These are phyloP conservation scores for Hanseniaspora uvarum DNA, from an alignment of 1,139 yeast species.

Conservation along the genomic window DNA sequence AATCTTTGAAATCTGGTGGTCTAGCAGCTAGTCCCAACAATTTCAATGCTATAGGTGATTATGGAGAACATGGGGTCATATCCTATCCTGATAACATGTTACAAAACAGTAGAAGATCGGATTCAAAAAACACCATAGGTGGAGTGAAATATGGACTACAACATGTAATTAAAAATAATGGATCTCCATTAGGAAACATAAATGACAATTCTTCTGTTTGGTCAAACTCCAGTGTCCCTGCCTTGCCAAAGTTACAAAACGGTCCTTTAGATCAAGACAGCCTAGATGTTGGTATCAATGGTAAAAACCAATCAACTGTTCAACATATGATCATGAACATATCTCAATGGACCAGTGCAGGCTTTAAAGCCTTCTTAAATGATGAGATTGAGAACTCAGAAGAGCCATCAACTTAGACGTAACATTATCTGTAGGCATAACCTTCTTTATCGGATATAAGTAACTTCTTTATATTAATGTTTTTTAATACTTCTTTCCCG, in stretches of 20 bases:
- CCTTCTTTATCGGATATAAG: neutral
- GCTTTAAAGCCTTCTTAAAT: slow-evolving; percentile 9
- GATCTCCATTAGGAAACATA: neutral
- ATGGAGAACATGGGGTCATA: neutral
- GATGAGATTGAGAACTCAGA: neutral
- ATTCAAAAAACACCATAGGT: neutral
- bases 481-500: too few species aligned
- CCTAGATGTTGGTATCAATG: neutral
- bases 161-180: neutral
- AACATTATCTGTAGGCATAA: neutral
- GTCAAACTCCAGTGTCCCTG: neutral
- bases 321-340: slow-evolving; percentile 54
- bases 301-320: slow-evolving; percentile 31
- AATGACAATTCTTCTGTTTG: neutral
- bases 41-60: neutral
- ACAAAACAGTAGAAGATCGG: neutral
- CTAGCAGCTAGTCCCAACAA: neutral
- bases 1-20: neutral
- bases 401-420: neutral
- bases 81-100: neutral
- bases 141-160: neutral
- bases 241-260: neutral
- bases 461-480: too few species aligned
- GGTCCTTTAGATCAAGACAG: neutral
- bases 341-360: slow-evolving; percentile 42